phyloP scores from a whole-genome alignment of 129 eudicot genomes.

The Smallanthus sonchifolius region DNA sequence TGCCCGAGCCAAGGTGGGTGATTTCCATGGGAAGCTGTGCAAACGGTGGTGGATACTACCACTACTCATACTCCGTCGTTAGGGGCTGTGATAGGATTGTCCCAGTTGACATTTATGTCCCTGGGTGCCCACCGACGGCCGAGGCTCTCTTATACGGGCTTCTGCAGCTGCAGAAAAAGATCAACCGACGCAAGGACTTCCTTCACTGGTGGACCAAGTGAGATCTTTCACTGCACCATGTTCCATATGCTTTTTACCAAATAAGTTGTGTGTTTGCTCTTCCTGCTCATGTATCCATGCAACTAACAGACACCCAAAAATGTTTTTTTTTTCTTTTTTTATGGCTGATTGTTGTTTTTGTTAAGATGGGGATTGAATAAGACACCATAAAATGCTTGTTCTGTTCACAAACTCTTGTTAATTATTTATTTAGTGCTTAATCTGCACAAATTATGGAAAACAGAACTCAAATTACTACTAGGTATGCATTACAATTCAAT shows the following conservation, averaged over 20 bases:
- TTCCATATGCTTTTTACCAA: conserved; percentile 5
- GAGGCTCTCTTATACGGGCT: conserved; percentile 91
- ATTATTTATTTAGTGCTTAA: conserved; percentile 6
- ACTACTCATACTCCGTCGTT: conserved; percentile 93
- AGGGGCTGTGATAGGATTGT: conserved; percentile 90
- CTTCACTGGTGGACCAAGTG: conserved; percentile 95
- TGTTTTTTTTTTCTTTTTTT: conserved; percentile 14
- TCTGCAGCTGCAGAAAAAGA: conserved; percentile 93
- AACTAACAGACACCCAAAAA: conserved; percentile 3
- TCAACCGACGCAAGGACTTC: conserved; percentile 95
- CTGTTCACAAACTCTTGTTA: conserved; percentile 8
- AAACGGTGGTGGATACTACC: conserved; percentile 95
- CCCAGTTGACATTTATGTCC: conserved; percentile 95
- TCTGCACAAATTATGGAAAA: background rate
- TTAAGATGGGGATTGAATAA: conserved; percentile 32
- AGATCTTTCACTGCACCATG: background rate
- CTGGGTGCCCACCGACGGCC: conserved; percentile 97
- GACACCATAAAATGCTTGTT: conserved; percentile 10
- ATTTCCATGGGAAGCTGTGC: conserved; percentile 99
- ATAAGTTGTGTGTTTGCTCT: conserved; percentile 18
- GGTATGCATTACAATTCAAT: background rate
- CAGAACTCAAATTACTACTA: background rate
- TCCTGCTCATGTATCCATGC: background rate
- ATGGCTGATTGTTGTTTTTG: conserved; percentile 23
- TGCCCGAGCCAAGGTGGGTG: conserved; percentile 99